Evolutionary conservation across 116 monocot genomes (phyloP), one percentile per base, ranked within the genome.

Genomic region (Dioscorea cayenensis): DNA sequence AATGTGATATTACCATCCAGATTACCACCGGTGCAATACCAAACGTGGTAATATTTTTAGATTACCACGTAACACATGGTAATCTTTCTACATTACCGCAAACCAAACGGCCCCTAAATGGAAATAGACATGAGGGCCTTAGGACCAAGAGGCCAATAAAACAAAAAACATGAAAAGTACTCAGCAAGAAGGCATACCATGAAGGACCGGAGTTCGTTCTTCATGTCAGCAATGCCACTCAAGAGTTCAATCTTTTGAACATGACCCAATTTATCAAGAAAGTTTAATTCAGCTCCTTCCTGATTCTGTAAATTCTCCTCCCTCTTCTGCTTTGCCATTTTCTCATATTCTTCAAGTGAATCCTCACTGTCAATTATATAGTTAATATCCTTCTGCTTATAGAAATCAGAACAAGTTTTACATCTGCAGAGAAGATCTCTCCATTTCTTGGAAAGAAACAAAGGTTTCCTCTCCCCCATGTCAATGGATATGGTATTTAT

Each of bases 161-260:
- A 63, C 19, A 67, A 65, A 68, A 61, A 67, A 11, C 36, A 66
- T 71, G 12, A 23, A 61, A 69, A 51, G 20, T 43, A 32, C 50
- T 16, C 51, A 5, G 43, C 18, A 69, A 82, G 10, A 71, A 60
- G 6, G 51, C 71, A 66, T 94, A 99, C 99, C 89, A 99, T 52
- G 72, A 99, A 99, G 25, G 91, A 77, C 5, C 68, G 73, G 23
- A 99, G 72, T 72, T 91, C 99, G 73, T 89, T 81, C 78, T 91
- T 89, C 75, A 99, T 83, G 79, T 99, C 90, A 72, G 79, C 70
- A 51, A 94, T 94, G 73, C 89, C 99, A 80, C 75, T 89, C 68
- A 91, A 61, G 75, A 99, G 75, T 76, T 99, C 99, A 23, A 99
- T 89, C 71, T 99, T 94, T 72, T 94, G 89, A 59, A 91, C 85